These are phyloP conservation scores for Verticillium albo-atrum DNA, from an alignment of 2,329 filamentous ascomycete genomes.

Conservation along the genomic window DNA sequence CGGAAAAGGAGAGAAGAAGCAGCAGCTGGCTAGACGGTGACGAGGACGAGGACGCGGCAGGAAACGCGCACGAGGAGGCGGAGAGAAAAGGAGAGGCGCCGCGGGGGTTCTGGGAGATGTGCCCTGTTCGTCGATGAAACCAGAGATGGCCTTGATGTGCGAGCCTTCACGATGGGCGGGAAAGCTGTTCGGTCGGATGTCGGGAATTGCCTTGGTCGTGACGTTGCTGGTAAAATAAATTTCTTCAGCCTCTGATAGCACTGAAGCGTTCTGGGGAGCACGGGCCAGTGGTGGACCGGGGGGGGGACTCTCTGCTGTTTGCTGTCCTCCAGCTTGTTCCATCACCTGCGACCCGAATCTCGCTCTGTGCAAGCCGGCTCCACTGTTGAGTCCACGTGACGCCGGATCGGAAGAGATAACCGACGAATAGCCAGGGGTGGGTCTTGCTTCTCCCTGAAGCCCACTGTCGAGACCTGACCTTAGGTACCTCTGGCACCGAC, in stretches of 20 bases:
- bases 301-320: neutral
- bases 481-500: too few relatives aligned
- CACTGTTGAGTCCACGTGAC: neutral
- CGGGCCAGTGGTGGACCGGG: neutral
- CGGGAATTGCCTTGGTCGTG: neutral
- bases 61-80: slow-evolving; percentile 2
- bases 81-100: slow-evolving; percentile 6
- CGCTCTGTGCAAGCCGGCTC: neutral
- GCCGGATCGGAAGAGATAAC: neutral
- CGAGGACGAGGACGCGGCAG: slow-evolving; percentile 11
- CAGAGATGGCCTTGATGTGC: neutral
- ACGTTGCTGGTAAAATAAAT: slow-evolving; percentile 13
- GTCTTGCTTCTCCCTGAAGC: too few relatives aligned
- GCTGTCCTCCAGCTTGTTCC: neutral
- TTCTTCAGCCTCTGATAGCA: slow-evolving; percentile 14
- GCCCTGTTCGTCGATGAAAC: neutral
- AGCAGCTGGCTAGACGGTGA: slow-evolving; percentile 9
- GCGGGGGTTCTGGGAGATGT: neutral
- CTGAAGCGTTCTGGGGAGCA: neutral
- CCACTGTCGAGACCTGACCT: neutral
- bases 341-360: neutral
- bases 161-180: neutral
- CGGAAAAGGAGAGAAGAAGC: slow-evolving; percentile 10
- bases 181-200: neutral
- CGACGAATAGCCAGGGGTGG: neutral